Evolutionary conservation across 228 moss, liverwort and hornwort species (phyloP).

Genomic region (Sphagnum magellanicum): DNA sequence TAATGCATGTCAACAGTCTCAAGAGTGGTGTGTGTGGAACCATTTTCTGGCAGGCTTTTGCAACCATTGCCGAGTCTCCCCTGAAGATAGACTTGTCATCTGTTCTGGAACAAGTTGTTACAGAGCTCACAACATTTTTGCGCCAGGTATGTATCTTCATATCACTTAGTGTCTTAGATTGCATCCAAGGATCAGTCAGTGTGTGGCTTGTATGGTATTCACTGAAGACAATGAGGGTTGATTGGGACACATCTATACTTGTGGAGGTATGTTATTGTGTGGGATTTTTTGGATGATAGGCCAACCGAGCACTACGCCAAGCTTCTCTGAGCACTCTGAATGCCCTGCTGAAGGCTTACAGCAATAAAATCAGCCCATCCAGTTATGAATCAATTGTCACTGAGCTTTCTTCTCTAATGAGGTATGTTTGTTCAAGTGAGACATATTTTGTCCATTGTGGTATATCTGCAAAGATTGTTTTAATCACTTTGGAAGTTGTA

Average conservation of each 20-base stretch:
- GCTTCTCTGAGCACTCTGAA: constrained; percentile 95
- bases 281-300: constrained; percentile 24
- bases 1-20: no score
- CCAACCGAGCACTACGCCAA: constrained; percentile 91
- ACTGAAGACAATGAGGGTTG: no score
- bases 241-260: no score
- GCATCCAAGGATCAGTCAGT: no score
- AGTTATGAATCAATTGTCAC: constrained; percentile 95
- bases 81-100: constrained; percentile 93
- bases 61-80: constrained; percentile 97
- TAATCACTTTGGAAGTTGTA: no score
- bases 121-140: constrained; percentile 91
- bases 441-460: no score
- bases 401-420: constrained; percentile 62
- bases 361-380: constrained; percentile 80
- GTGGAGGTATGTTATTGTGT: no score
- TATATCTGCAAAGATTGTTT: no score
- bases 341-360: constrained; percentile 82
- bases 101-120: constrained; percentile 96
- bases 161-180: not conserved
- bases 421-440: constrained; percentile 11
- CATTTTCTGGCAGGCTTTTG: constrained; percentile 67
- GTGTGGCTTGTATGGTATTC: no score
- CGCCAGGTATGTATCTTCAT: constrained; percentile 63
- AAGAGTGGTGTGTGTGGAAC: no score